Base-by-base conservation (phyloP, 2,329 filamentous ascomycete genomes). In the Pseudogymnoascus sp. region DNA sequence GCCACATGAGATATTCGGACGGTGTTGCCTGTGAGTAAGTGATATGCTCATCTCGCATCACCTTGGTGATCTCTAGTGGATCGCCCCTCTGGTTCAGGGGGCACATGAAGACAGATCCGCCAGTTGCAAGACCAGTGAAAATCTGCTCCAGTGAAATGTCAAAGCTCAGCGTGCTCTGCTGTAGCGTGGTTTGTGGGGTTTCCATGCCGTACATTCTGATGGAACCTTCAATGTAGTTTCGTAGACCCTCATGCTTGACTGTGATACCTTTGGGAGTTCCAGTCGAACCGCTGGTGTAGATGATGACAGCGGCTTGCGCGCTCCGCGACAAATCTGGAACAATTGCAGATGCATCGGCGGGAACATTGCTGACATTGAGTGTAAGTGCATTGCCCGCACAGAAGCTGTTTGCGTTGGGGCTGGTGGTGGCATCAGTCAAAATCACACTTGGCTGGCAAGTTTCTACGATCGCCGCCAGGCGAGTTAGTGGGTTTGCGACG, bases 261-360 rank as follows among this genome's bases (percentile, higher is more conserved):
- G 72, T 44, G 16, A 80, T 73, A 4, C 78, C 78, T 68, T 81
- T 81, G 1, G 79, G 79, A 0, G 46, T 69, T 40, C 69, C 69
- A 28, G 68, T 70, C 1, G 66, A 64, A n/a, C 69, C 69, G 16
- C 64, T 67, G 23, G 69, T 69, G 63, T 63, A 70, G 34, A 68
- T 59, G 2, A 62, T 46, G 21, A 64, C 74, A 70, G 8, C 76
- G 72, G 5, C 70, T 69, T 38, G 74, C 69, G 61, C 72, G 71
- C 14, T 71, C 72, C 67, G 70, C 6, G 67, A 61, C 1, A 65
- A 56, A 50, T 63, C 66, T 4, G 61, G 64, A 21, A 56, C 61
- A 40, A 34, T 62, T 42, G 28, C 37, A n/a, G 62, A 69, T 63
- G 34, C 31, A 65, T 11, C 23, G 42, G 16, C 21, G 50, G 63